Evolutionary conservation across 306 rosid genomes (phyloP).

Genomic region (Trifolium fragiferum): DNA sequence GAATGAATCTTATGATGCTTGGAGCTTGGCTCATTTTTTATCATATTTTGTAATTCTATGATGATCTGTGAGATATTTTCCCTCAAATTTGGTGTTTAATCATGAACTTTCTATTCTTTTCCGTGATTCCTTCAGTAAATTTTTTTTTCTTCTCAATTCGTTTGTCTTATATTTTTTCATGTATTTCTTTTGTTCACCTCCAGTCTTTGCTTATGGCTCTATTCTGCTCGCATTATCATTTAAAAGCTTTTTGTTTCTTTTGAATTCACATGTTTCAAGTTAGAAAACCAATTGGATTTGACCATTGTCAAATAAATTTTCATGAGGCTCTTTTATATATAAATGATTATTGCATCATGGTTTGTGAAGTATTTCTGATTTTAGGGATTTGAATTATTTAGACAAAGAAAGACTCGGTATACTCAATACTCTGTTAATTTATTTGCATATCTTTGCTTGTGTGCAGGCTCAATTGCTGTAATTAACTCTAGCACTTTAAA

Average conservation of each 20-base stretch:
- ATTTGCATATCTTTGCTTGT: constrained; percentile 39
- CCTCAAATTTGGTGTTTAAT: constrained; percentile 21
- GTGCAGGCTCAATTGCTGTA: constrained; percentile 74
- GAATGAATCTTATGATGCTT: constrained; percentile 10
- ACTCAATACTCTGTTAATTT: constrained; percentile 28
- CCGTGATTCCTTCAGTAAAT: neutral
- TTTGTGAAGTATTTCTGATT: constrained; percentile 27
- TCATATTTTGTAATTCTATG: constrained; percentile 1
- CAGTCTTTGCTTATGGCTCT: neutral
- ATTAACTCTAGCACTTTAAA: constrained; percentile 74
- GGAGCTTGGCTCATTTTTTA: constrained; percentile 20
- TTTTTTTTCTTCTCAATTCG: neutral
- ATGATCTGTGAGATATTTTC: constrained; percentile 17
- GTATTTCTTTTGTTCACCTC: neutral
- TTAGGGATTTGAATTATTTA: constrained; percentile 12
- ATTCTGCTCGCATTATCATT: constrained; percentile 8
- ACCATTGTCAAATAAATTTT: constrained; percentile 25
- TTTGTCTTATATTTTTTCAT: neutral
- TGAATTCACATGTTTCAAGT: constrained; percentile 25
- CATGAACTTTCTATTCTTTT: neutral
- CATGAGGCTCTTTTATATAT: constrained; percentile 28
- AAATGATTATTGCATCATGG: constrained; percentile 29
- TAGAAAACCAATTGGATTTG: constrained; percentile 22
- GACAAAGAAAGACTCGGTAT: neutral
- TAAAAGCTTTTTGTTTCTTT: constrained; percentile 8